Conservation (phyloP, 768 basidiomycete genomes). For the Agaricus blazei region DNA sequence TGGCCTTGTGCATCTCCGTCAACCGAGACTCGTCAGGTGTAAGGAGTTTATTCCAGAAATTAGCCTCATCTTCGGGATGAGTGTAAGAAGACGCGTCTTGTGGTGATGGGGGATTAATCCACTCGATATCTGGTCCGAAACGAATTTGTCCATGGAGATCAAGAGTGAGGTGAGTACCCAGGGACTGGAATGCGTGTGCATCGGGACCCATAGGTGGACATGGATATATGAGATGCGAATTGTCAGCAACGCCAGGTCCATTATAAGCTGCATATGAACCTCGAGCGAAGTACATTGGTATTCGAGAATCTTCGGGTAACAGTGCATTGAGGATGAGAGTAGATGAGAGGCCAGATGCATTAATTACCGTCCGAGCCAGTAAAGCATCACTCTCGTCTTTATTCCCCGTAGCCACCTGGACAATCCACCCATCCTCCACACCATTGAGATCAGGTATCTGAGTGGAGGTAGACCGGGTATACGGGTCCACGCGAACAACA, state of each 20-base stretch:
- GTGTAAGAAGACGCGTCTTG: slow-evolving; percentile 16
- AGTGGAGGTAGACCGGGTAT: slow-evolving; percentile 20
- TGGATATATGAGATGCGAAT: slow-evolving; percentile 86
- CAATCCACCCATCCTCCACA: slow-evolving; percentile 75
- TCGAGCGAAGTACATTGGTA: slow-evolving; percentile 76
- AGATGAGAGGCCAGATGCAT: slow-evolving; percentile 74
- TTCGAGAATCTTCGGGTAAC: slow-evolving; percentile 46
- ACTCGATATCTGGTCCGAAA: slow-evolving; percentile 93
- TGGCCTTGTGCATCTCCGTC: slow-evolving; percentile 62
- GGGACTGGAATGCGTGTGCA: slow-evolving; percentile 67
- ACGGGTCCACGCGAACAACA: slow-evolving; percentile 82
- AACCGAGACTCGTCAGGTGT: slow-evolving; percentile 57
- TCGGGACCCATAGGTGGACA: slow-evolving; percentile 65
- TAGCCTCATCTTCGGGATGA: slow-evolving; percentile 39
- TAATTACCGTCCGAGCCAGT: slow-evolving; percentile 72
- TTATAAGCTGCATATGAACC: slow-evolving; percentile 88
- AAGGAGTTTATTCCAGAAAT: slow-evolving; percentile 75
- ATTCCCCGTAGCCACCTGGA: slow-evolving; percentile 66
- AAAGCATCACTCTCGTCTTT: slow-evolving; percentile 50
- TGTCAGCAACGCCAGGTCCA: slow-evolving; percentile 64
- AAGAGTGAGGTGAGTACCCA: slow-evolving; percentile 90
- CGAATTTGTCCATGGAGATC: slow-evolving; percentile 80
- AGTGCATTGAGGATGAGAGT: slow-evolving; percentile 68
- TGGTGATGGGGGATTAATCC: slow-evolving; percentile 54
- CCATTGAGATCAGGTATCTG: slow-evolving; percentile 22